Base-by-base conservation (phyloP, 1,284 basidiomycete genomes). In the Pascua sp. region DNA sequence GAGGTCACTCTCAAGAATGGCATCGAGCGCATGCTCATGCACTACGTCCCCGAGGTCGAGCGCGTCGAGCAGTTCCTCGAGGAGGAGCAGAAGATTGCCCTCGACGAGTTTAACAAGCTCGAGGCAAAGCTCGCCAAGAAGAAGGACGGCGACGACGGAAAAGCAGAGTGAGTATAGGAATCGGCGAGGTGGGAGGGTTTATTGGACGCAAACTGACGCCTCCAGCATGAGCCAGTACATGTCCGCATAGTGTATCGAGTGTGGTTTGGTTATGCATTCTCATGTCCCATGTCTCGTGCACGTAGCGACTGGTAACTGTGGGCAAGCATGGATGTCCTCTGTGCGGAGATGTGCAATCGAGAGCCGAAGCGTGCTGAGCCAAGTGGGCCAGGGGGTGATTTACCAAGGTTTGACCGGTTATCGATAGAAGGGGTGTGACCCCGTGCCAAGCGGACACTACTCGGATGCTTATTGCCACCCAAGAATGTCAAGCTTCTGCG, bases 11-110 rank as follows among this genome's bases (percentile, higher is more conserved):
- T 98, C 61, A 98, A 98, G 82, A 86, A 84, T 64, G 93, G 94
- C 4, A 95, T 97, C 55, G 96, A 98, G 80, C 83, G 95, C 60
- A 98, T 98, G 96, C 80, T 98, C 69, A 95, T 91, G 90, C 95
- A 98, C 78, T 98, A 98, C 71, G 91, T 98, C 55, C 95, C 95
- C 8, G 94, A 98, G 77, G 95, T 98, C 39, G 89, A 95, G 76
- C 86, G 86, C n/a, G 93, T 98, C 8, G 91, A 97, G 70, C 93
- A 98, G 85, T 82, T 97, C 8, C 77, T 98, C 49, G 94, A 93
- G 71, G 85, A 88, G 65, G 95, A 98, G 70, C 95, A 98, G 73
- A 79, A 82, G 16, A 85, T 98, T 51, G 90, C 95, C 0, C 71
- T 91, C 59, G 85, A 88, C 62, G 96, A 97, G 77, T 98, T 98